Base-by-base conservation (phyloP, 1,284 basidiomycete species). In the Marasmius fiardii region DNA sequence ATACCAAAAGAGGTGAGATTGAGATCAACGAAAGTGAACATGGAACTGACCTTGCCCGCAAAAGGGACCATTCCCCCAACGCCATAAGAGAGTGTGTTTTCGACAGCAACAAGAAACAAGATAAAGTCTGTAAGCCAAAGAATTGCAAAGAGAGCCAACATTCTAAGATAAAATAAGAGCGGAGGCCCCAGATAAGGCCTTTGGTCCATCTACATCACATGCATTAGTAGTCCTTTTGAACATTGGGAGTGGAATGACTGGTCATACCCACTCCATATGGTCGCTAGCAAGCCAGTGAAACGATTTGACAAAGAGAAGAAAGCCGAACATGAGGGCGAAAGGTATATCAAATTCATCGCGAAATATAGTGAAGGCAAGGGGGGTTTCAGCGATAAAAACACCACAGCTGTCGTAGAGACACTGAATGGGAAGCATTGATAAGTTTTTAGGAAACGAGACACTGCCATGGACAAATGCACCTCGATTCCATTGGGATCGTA, bases 381-480 rank as follows among this genome's bases (percentile, higher is more conserved):
- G 78, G 5, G 93, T 95, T 70, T 99, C 96, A 0, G 95, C 98
- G 54, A 98, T 84, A 71, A 97, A 97, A 75, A 96, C 95, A 96
- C 97, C 98, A 44, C 93, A 81, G 59, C 93, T 82, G 68, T 99
- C 96, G 71, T 97, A 97, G 1, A 99, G 78, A 45, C 95, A 89
- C 93, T 95, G 67, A 2, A 54, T n/a, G n/a, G n/a, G n/a, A n/a
- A n/a, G n/a, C n/a, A n/a, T n/a, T n/a, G n/a, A n/a, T n/a, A n/a
- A n/a, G n/a, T n/a, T n/a, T n/a, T n/a, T n/a, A n/a, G n/a, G n/a
- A n/a, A n/a, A n/a, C n/a, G n/a, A n/a, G n/a, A n/a, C n/a, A n/a
- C n/a, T n/a, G n/a, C n/a, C n/a, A n/a, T n/a, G n/a, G n/a, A n/a
- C n/a, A n/a, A n/a, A 37, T 83, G 47, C 67, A 93, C 95, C 82